These are phyloP conservation scores for Gloeophyllum trabeum DNA, from an alignment of 768 basidiomycete genomes.

Conservation along the genomic window DNA sequence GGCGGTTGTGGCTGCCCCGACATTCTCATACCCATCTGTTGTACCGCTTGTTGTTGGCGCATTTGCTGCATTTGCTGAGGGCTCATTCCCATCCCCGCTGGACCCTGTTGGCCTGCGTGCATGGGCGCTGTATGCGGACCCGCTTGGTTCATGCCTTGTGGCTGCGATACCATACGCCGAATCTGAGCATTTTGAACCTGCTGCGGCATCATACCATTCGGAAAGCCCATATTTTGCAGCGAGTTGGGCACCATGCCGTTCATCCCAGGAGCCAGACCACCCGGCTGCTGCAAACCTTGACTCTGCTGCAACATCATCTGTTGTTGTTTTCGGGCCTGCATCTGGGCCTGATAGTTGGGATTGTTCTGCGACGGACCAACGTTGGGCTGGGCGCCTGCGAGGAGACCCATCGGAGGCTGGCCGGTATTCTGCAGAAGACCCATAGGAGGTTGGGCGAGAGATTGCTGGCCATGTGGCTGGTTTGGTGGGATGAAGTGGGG, in stretches of 20 bases:
- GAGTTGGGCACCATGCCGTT: conserved; percentile 21
- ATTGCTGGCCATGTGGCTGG: conserved; percentile 25
- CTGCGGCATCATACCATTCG: conserved; percentile 29
- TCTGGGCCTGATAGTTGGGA: conserved; percentile 13
- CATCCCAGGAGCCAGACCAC: conserved; percentile 17
- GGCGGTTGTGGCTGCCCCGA: conserved; percentile 17
- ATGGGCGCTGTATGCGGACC: conserved; percentile 34
- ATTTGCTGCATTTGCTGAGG: conserved; percentile 20
- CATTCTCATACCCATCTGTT: conserved; percentile 7
- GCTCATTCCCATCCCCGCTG: conserved; percentile 8
- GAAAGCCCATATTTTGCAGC: conserved; percentile 31
- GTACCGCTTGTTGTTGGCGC: conserved; percentile 22
- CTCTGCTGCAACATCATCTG: conserved; percentile 24
- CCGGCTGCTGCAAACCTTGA: conserved; percentile 19
- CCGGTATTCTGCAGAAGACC: conserved; percentile 20
- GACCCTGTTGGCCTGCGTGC: conserved; percentile 18
- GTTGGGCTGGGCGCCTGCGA: conserved; percentile 13
- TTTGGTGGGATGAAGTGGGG: conserved; percentile 27
- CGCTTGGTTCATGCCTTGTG: conserved; percentile 19
- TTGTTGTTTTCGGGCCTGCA: conserved; percentile 19
- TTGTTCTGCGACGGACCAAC: conserved; percentile 4
- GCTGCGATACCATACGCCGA: conserved; percentile 51
- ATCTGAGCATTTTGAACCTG: conserved; percentile 17
- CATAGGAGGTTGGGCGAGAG: conserved; percentile 25
- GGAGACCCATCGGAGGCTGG: conserved; percentile 18